phyloP scores from a whole-genome alignment of 1,284 basidiomycete species.

The Xanthoconium separans region DNA sequence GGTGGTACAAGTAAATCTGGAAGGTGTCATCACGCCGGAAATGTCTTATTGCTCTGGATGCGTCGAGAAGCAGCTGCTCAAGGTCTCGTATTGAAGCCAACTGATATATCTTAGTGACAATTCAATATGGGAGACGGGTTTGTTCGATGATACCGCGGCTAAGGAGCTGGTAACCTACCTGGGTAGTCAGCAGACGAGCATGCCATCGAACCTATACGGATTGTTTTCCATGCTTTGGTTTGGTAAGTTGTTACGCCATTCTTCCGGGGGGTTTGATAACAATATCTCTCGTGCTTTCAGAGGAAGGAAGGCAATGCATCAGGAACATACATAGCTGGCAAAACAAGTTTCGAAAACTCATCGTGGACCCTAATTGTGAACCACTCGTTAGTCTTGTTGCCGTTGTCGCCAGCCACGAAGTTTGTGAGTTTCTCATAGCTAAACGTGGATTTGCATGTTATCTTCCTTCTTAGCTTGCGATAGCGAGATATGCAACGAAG shows the following conservation, averaged over 20 bases:
- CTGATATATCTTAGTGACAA: conserved; percentile 22
- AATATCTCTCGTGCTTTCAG: conserved; percentile 1
- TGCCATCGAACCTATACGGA: conserved; percentile 23
- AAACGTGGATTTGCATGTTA: not conserved
- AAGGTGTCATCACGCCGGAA: conserved; percentile 8
- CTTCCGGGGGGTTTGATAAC: not conserved
- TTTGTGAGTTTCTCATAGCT: conserved; percentile 10
- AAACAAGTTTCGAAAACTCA: conserved; percentile 8
- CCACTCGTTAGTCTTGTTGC: conserved; percentile 20
- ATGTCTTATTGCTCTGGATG: conserved; percentile 30
- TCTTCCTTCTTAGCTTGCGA: conserved; percentile 9
- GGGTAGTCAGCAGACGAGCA: conserved; percentile 7
- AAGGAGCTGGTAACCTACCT: conserved; percentile 16
- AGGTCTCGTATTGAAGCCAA: conserved; percentile 24
- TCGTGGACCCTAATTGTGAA: not conserved
- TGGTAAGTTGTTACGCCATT: conserved; percentile 5
- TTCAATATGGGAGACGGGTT: conserved; percentile 23
- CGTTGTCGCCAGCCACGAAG: conserved; percentile 27
- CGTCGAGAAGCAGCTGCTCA: conserved; percentile 20
- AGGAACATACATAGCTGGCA: conserved; percentile 15
- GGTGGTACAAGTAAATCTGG: too few species aligned
- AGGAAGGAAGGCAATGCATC: conserved; percentile 25
- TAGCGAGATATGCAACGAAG: not conserved
- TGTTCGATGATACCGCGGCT: conserved; percentile 27
- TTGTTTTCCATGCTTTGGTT: conserved; percentile 29